Base-by-base conservation (phyloP, 371 early-diverging fungal genomes). In the Syncephalastrum contaminatum region DNA sequence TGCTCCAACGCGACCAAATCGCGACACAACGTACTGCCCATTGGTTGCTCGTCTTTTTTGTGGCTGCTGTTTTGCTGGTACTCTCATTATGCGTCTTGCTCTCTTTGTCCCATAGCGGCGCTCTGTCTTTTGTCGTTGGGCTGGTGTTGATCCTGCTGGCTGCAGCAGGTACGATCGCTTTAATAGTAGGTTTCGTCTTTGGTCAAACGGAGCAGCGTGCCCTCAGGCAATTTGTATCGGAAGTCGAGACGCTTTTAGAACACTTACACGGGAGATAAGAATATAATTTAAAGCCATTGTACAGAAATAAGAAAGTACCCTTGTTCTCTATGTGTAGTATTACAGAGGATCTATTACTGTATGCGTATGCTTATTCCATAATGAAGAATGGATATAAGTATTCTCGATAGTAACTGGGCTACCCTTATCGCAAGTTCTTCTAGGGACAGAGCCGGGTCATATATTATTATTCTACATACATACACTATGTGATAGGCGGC, bases 161-260 rank as follows among this genome's bases (percentile, higher is more conserved):
- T 7, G 60, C 50, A 0, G 1, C 58, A 5, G 68, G 63, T 3
- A 49, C 64, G 0, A 40, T 77, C 1, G 62, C 47, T 36, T 54
- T 77, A 18, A 60, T 77, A n/a, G 77, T 67, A 13, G 77, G 77
- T 0, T 77, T 77, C 49, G 74, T 77, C 3, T 73, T 69, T 55
- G 77, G 77, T 10, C 56, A 60, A 10, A 68, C 49, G 10, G 74
- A 77, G 19, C 65, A 73, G 24, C 60, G 69, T 4, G 64, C 70
- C 1, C 41, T 71, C 1, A 45, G 40, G 4, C 74, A 73, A 30
- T 73, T 72, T 22, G 36, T 55, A 0, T 43, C 30, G 6, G 77
- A 77, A 30, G 48, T 73, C 12, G 59, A 62, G 15, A 58, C 60
- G 19, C 39, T 69, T 8, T 13, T 64, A n/a, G 22, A 21, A 7